phyloP scores from a whole-genome alignment of 176 grass and related monocot species.

The Cenchrus americanus region DNA sequence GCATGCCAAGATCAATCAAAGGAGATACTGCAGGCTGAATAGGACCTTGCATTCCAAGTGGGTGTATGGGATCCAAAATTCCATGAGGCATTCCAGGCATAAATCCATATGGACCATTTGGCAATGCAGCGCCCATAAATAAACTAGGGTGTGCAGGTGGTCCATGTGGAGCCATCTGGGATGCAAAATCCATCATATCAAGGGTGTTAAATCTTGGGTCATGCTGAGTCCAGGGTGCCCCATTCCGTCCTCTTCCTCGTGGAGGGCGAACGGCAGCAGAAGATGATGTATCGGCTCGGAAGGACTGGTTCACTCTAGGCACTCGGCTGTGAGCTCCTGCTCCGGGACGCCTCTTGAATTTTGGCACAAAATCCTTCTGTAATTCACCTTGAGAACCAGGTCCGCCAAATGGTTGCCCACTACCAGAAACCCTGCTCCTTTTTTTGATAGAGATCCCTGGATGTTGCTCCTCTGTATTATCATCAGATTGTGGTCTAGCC shows the following conservation, averaged over 20 bases:
- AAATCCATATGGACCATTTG: conserved; percentile 76
- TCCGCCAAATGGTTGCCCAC: conserved; percentile 45
- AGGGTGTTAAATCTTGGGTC: conserved; percentile 73
- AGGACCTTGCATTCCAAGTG: conserved; percentile 74
- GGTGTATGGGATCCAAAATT: conserved; percentile 87
- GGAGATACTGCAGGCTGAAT: conserved; percentile 63
- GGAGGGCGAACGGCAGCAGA: conserved; percentile 44
- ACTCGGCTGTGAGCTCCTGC: conserved; percentile 39
- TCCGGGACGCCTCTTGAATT: conserved; percentile 65
- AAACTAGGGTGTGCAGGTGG: conserved; percentile 61
- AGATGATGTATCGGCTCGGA: conserved; percentile 55
- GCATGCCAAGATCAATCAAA: conserved; percentile 83
- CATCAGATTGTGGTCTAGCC: conserved; percentile 59
- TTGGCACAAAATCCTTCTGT: conserved; percentile 59
- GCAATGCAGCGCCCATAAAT: conserved; percentile 63
- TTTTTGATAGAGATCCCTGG: conserved; percentile 50
- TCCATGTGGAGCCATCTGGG: conserved; percentile 77
- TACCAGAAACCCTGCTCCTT: conserved; percentile 56
- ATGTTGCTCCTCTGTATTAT: conserved; percentile 61
- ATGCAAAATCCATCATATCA: conserved; percentile 85
- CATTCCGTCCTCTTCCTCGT: conserved; percentile 83
- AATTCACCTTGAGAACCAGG: conserved; percentile 46
- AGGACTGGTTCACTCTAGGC: conserved; percentile 59
- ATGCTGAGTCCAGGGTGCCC: conserved; percentile 60
- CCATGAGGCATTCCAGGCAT: conserved; percentile 83